These are phyloP conservation scores for Cutaneotrichosporon cavernicola DNA, from an alignment of 1,284 basidiomycete species.

Conservation along the genomic window DNA sequence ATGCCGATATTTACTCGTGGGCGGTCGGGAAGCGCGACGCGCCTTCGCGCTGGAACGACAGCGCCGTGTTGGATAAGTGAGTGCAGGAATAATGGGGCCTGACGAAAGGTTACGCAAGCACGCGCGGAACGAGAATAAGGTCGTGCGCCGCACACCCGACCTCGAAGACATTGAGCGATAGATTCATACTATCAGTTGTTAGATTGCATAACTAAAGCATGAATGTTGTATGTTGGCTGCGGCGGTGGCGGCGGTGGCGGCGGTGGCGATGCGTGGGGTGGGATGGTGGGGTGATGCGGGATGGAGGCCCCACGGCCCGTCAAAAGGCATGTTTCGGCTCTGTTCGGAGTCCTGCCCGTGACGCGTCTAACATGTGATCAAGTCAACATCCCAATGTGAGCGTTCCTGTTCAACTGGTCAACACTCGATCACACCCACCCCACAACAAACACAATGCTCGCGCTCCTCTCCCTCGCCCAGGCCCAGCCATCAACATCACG, in stretches of 20 bases:
- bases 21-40: conserved; percentile 73
- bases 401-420: no score
- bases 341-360: no score
- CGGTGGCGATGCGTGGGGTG: no score
- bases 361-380: neutral
- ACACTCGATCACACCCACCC: neutral
- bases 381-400: no score
- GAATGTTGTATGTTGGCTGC: conserved; percentile 1
- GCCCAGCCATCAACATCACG: conserved; percentile 39
- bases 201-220: conserved; percentile 1
- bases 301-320: no score
- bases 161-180: conserved; percentile 49
- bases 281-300: no score
- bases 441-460: conserved; percentile 14
- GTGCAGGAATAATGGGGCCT: conserved; percentile 8
- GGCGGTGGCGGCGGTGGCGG: neutral
- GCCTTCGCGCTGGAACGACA: conserved; percentile 76
- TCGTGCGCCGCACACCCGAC: conserved; percentile 82
- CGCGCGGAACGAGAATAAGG: conserved; percentile 89
- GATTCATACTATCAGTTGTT: conserved; percentile 1
- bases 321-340: no score
- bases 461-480: conserved; percentile 30
- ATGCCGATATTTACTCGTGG: conserved; percentile 99
- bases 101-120: conserved; percentile 63
- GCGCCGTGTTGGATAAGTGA: conserved; percentile 65